These are phyloP conservation scores for Fusarium secorum DNA, from an alignment of 2,329 filamentous ascomycete genomes.

Conservation along the genomic window DNA sequence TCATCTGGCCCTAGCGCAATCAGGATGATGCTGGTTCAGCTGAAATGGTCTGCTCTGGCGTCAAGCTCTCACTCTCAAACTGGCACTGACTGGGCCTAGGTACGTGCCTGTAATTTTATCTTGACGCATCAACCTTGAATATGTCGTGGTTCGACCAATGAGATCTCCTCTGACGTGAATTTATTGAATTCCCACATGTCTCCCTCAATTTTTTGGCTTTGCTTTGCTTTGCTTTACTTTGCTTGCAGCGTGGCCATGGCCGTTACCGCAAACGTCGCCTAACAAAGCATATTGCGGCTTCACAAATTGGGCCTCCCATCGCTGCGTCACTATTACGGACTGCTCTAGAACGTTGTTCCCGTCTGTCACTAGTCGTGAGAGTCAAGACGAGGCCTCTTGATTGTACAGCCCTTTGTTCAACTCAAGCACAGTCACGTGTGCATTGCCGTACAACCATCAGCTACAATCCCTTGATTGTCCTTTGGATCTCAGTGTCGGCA, in stretches of 20 bases:
- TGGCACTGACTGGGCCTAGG: slow-evolving; percentile 10
- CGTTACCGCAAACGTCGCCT: slow-evolving; percentile 23
- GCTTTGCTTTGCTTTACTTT: not conserved
- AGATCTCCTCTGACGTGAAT: slow-evolving; percentile 9
- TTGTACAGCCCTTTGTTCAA: not conserved
- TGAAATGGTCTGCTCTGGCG: slow-evolving; percentile 33
- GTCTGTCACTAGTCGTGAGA: not conserved
- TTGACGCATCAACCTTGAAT: slow-evolving; percentile 5
- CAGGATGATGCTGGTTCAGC: slow-evolving; percentile 39
- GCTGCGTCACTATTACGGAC: slow-evolving; percentile 9
- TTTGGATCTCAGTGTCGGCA: not conserved
- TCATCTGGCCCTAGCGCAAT: slow-evolving; percentile 24
- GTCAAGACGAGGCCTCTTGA: not conserved
- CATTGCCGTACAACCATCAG: not conserved
- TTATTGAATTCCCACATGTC: slow-evolving; percentile 28
- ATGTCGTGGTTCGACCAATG: slow-evolving; percentile 19
- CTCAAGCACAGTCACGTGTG: not conserved
- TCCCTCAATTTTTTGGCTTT: not conserved
- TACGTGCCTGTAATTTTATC: slow-evolving; percentile 15
- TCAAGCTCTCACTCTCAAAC: slow-evolving; percentile 11
- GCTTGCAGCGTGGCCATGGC: not conserved
- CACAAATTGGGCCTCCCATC: not conserved
- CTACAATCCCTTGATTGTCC: not conserved
- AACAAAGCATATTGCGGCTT: slow-evolving; percentile 13
- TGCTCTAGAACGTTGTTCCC: not conserved